Evolutionary conservation across 305 asterid genomes (phyloP).

Genomic region (Nicotiana rustica): DNA sequence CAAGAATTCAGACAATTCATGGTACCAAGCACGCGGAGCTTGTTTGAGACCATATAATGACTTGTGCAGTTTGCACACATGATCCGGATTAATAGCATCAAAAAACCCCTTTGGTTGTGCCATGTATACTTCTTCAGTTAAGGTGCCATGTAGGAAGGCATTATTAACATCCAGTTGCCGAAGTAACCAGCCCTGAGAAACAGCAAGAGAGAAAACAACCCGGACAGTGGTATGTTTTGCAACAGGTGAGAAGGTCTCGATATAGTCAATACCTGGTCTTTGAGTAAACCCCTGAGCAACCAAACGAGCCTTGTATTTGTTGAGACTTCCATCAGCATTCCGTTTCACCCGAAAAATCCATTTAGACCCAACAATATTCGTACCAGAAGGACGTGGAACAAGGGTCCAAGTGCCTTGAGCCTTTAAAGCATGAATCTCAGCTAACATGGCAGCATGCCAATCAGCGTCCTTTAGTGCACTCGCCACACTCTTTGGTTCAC

Average conservation of each 20-base stretch:
- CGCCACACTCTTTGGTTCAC: too few species aligned
- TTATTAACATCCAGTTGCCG: background rate
- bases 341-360: background rate
- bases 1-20: too few species aligned
- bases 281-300: background rate
- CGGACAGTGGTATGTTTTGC: background rate
- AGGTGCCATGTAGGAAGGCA: background rate
- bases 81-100: background rate
- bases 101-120: background rate
- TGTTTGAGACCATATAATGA: background rate
- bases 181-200: background rate
- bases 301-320: background rate
- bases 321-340: background rate
- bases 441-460: too few species aligned
- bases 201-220: background rate
- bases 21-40: too few species aligned
- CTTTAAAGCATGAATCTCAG: too few species aligned
- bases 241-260: background rate
- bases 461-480: too few species aligned
- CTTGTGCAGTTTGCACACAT: background rate
- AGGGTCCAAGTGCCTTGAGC: background rate
- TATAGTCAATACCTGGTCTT: background rate
- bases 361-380: too few species aligned
- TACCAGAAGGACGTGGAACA: background rate
- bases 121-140: background rate